Conservation (phyloP, 805 yeast species). For the Candida yuanshanica region DNA sequence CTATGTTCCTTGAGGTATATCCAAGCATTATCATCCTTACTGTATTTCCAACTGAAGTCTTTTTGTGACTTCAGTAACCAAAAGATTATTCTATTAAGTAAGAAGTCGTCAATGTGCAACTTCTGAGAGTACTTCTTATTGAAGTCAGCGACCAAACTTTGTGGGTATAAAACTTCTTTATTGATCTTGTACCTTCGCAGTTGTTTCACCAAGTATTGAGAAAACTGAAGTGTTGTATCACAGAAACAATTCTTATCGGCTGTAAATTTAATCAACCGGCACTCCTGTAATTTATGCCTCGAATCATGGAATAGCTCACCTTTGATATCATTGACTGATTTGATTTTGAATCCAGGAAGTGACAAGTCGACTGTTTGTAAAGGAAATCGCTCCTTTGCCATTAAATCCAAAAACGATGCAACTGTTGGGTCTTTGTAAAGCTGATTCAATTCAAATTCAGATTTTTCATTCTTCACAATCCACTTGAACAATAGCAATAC, state of each 20-base stretch:
- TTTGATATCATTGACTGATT: conserved; percentile 11
- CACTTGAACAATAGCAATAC: conserved; percentile 19
- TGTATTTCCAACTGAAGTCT: not conserved
- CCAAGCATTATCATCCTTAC: not conserved
- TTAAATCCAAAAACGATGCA: conserved; percentile 9
- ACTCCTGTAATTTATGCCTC: conserved; percentile 19
- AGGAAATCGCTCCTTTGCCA: conserved; percentile 13
- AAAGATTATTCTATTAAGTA: not conserved
- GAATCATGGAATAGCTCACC: conserved; percentile 23
- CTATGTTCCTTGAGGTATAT: not conserved
- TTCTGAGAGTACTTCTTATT: conserved; percentile 3
- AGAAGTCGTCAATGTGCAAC: not conserved
- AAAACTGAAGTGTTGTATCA: conserved; percentile 10
- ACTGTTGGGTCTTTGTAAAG: conserved; percentile 12
- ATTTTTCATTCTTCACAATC: conserved; percentile 11
- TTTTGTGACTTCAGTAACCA: not conserved
- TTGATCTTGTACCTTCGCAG: not conserved
- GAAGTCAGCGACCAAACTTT: not conserved
- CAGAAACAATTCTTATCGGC: conserved; percentile 19
- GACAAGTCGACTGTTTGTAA: conserved; percentile 10
- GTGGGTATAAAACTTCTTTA: not conserved
- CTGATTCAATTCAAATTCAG: conserved; percentile 15
- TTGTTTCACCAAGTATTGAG: not conserved
- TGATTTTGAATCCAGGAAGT: conserved; percentile 5
- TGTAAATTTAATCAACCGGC: conserved; percentile 19